Base-by-base conservation (phyloP, 2,329 filamentous ascomycete species). In the Dissoconium aciculare region DNA sequence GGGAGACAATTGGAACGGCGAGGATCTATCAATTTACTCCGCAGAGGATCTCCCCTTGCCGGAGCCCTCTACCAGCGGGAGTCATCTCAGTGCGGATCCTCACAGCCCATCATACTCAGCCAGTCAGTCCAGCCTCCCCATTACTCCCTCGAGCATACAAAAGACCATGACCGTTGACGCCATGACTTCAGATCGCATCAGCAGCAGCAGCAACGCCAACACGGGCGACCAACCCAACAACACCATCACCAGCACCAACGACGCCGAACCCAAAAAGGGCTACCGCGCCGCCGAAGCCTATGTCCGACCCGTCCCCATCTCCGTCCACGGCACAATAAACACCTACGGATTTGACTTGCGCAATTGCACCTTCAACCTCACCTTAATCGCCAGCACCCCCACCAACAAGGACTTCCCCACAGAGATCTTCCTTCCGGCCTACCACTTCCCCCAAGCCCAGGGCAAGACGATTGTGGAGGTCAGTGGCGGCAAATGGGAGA, bases 1-100 rank as follows among this genome's bases (percentile, higher is more conserved):
- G 58, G 89, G 89, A 32, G 89, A 98, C 47, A 74, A 83, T 42
- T 98, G 89, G 89, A 98, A 98, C 44, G 89, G 89, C 27, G 89
- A 98, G 55, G 89, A 98, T 52, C 59, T 98, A 17, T 94, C 85
- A 4, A 89, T 98, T 32, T 78, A 74, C 51, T 94, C 83, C 0
- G 45, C 71, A 4, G 85, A 98, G 50, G 91, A 98, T 54, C 75
- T 73, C 17, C 59, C 67, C 28, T 54, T 74, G 1, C 64, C 61
- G 12, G 47, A 53, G 28, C 50, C 55, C n/a, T 43, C 47, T 52
- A 77, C 32, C 5, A 35, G 32, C 13, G 61, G 56, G 27, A 69
- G 69, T 1, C 62, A 63, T 0, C 52, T 63, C 3, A 69, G 61
- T 27, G 50, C 69, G 28, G 52, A 59, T 52, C 42, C 55, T n/a